A percentile compares a stretch with the other conserved stretches of the same genome.
These are phyloP conservation scores for Candida sojae DNA, from an alignment of 1,139 yeast genomes.

Conservation along the genomic window DNA sequence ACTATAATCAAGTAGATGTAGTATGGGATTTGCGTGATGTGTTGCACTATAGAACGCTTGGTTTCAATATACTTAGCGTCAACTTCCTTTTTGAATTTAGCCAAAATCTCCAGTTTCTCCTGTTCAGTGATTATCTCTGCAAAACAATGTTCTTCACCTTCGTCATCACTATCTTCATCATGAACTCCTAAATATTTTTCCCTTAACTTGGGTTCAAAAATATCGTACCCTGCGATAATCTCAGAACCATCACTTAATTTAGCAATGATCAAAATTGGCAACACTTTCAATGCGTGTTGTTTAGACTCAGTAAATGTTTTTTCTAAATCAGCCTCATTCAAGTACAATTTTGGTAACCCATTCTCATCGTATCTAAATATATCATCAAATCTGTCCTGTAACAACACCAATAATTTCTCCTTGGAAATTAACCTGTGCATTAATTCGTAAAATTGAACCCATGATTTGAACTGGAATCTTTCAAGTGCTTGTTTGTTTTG, in stretches of 20 bases:
- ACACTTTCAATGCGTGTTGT: conserved; percentile 51
- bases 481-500: conserved; percentile 43
- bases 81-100: conserved; percentile 71
- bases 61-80: conserved; percentile 87
- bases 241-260: conserved; percentile 52
- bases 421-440: conserved; percentile 62
- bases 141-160: conserved; percentile 39
- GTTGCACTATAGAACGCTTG: conserved; percentile 70
- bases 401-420: conserved; percentile 55
- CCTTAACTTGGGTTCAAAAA: conserved; percentile 29
- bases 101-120: conserved; percentile 58
- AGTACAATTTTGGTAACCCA: conserved; percentile 84
- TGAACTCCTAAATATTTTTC: conserved; percentile 26
- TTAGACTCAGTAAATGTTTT: conserved; percentile 61
- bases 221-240: conserved; percentile 57
- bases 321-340: conserved; percentile 73
- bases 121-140: conserved; percentile 58
- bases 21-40: conserved; percentile 76
- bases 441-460: conserved; percentile 63
- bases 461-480: conserved; percentile 55
- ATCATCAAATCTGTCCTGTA: conserved; percentile 78
- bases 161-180: conserved; percentile 42
- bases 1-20: conserved; percentile 74
- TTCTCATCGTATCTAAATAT: conserved; percentile 78
- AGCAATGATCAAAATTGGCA: conserved; percentile 66